Percentiles rank a stretch among this genome's conserved stretches.
These are phyloP conservation scores for Russula foetens DNA, from an alignment of 768 basidiomycete species.

Conservation along the genomic window DNA sequence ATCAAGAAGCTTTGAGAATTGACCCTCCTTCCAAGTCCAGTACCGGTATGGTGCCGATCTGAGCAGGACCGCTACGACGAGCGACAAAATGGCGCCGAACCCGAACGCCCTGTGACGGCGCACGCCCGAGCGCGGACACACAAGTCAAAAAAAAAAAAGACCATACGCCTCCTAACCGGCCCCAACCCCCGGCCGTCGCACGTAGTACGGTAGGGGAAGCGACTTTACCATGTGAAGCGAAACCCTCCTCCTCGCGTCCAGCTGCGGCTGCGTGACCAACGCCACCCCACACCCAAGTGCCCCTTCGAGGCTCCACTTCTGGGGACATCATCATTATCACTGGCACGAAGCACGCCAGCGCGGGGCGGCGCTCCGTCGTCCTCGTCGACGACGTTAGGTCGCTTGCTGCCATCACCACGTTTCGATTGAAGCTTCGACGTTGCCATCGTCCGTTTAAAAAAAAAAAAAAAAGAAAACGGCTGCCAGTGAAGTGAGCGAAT, in stretches of 20 bases:
- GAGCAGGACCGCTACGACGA: neutral
- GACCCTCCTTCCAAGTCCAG: neutral
- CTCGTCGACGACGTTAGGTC: neutral
- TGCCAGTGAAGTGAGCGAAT: neutral
- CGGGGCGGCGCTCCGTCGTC: slow-evolving; percentile 1
- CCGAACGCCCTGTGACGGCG: too few relatives aligned
- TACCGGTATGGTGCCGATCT: slow-evolving; percentile 9
- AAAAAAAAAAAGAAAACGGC: too few relatives aligned
- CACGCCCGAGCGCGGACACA: too few relatives aligned
- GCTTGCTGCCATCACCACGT: slow-evolving; percentile 1
- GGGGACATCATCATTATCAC: too few relatives aligned
- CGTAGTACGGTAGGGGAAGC: too few relatives aligned
- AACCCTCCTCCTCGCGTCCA: neutral
- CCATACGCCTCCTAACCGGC: too few relatives aligned
- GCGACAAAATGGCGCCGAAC: neutral
- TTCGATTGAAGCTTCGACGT: neutral
- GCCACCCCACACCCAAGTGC: neutral
- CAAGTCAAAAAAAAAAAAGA: too few relatives aligned
- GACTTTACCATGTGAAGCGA: slow-evolving; percentile 2
- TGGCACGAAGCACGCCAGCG: neutral
- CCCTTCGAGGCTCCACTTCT: neutral
- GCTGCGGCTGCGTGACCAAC: neutral
- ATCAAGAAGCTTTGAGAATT: neutral
- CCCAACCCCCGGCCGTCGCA: too few relatives aligned
- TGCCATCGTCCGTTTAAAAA: neutral